Conservation (phyloP, 106 monocot species). For the Dendrobium officinale region DNA sequence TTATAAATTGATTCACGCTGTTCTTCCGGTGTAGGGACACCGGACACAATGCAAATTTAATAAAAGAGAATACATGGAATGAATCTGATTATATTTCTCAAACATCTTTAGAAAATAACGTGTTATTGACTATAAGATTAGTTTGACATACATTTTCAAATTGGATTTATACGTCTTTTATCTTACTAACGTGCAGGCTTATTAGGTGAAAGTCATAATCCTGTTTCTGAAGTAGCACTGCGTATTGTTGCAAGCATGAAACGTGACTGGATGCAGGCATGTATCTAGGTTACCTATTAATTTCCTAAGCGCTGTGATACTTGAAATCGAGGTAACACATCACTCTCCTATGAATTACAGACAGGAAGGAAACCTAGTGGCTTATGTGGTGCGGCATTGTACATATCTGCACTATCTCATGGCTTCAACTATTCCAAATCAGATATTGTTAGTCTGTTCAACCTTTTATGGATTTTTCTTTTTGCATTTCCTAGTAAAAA, state of each 20-base stretch:
- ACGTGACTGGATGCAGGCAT: constrained; percentile 96
- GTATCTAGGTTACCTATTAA: background rate
- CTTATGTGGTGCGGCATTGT: constrained; percentile 91
- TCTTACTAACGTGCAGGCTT: constrained; percentile 39
- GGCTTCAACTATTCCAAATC: constrained; percentile 73
- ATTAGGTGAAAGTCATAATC: constrained; percentile 44
- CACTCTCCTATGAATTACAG: constrained; percentile 23
- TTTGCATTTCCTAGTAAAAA: background rate
- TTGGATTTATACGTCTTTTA: background rate
- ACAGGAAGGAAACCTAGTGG: constrained; percentile 98
- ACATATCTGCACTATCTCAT: constrained; percentile 90
- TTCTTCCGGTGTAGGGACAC: background rate
- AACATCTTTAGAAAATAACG: background rate
- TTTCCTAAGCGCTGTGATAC: background rate
- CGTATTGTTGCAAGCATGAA: constrained; percentile 93
- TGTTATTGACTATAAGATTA: background rate
- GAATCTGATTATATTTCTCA: background rate
- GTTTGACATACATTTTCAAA: background rate
- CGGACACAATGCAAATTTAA: background rate
- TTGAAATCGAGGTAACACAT: background rate
- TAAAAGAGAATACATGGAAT: background rate
- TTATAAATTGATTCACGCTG: too few relatives aligned
- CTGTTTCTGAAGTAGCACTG: constrained; percentile 64
- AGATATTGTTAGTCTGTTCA: constrained; percentile 62
- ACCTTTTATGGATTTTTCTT: background rate